A percentile compares a stretch with the other conserved stretches of the same genome.
phyloP scores from a whole-genome alignment of 768 basidiomycete species.

The Termitomyces titanicus region DNA sequence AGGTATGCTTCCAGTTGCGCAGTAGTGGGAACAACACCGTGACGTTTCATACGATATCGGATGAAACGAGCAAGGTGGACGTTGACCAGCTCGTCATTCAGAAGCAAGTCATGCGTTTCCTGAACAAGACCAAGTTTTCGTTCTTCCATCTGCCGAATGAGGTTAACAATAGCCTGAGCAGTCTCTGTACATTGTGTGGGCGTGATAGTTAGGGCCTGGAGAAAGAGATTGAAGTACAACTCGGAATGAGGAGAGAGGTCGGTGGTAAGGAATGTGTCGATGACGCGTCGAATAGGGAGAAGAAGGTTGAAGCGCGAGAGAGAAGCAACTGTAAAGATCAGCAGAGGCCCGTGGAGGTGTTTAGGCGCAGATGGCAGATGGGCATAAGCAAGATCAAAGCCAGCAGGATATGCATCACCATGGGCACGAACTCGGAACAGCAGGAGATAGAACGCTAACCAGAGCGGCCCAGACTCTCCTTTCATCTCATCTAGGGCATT shows the following conservation, averaged over 20 bases:
- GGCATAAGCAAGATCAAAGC: slow-evolving; percentile 40
- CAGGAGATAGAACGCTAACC: slow-evolving; percentile 53
- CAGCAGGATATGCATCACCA: slow-evolving; percentile 38
- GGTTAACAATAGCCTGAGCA: slow-evolving; percentile 33
- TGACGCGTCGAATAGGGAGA: slow-evolving; percentile 39
- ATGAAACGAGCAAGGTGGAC: slow-evolving; percentile 47
- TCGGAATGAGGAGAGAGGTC: slow-evolving; percentile 22
- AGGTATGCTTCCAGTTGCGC: slow-evolving; percentile 47
- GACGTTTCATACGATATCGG: slow-evolving; percentile 35
- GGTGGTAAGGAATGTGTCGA: slow-evolving; percentile 37
- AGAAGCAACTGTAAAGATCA: slow-evolving; percentile 43
- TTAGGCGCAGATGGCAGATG: slow-evolving; percentile 31
- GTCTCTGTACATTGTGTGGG: slow-evolving; percentile 36
- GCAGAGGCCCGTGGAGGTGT: slow-evolving; percentile 35
- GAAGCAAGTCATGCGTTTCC: slow-evolving; percentile 40
- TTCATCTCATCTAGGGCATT: background rate
- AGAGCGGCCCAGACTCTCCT: slow-evolving; percentile 35
- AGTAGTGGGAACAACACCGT: slow-evolving; percentile 35
- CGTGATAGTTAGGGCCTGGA: slow-evolving; percentile 43
- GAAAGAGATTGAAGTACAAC: slow-evolving; percentile 49
- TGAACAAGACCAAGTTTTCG: slow-evolving; percentile 37
- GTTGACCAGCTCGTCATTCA: slow-evolving; percentile 49
- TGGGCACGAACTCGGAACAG: slow-evolving; percentile 42
- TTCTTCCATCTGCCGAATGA: slow-evolving; percentile 46
- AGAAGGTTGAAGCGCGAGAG: slow-evolving; percentile 50